These are phyloP conservation scores for Aspergillus sp. DNA, from an alignment of 2,329 filamentous ascomycete genomes.

Conservation along the genomic window DNA sequence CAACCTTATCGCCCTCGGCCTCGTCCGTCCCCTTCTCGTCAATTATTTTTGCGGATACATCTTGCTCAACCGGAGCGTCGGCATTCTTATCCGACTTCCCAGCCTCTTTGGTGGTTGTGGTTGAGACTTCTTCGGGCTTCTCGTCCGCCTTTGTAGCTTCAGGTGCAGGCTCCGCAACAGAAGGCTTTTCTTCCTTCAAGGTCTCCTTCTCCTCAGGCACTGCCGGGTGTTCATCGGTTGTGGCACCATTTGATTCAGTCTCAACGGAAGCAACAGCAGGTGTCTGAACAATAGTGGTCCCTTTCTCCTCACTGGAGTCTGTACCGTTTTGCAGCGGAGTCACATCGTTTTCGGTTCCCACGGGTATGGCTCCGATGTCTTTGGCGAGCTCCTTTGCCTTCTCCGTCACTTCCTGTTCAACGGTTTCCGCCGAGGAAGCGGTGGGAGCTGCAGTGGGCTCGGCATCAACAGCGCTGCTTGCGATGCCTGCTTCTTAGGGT, in stretches of 20 bases:
- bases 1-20: constrained; percentile 6
- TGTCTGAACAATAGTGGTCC: background rate
- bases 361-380: constrained; percentile 7
- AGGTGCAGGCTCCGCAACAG: background rate
- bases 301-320: constrained; percentile 5
- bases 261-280: constrained; percentile 7
- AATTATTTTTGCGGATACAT: background rate
- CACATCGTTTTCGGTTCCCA: constrained; percentile 4
- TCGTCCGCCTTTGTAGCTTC: constrained; percentile 3
- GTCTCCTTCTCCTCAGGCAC: constrained; percentile 1
- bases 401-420: constrained; percentile 14
- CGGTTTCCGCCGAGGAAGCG: constrained; percentile 8
- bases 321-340: constrained; percentile 8
- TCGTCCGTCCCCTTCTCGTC: constrained; percentile 8
- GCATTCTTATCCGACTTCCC: background rate
- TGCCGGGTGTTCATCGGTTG: constrained; percentile 6
- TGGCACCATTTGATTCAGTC: constrained; percentile 15
- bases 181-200: constrained; percentile 1
- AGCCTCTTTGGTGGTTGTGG: background rate
- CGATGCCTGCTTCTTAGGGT: constrained; percentile 23
- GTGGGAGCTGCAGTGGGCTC: constrained; percentile 8
- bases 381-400: constrained; percentile 16
- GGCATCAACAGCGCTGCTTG: constrained; percentile 22
- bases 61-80: too few species aligned
- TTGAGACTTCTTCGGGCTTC: background rate